Conservation (phyloP, 495 filamentous ascomycete genomes). For the Darksidea phi region DNA sequence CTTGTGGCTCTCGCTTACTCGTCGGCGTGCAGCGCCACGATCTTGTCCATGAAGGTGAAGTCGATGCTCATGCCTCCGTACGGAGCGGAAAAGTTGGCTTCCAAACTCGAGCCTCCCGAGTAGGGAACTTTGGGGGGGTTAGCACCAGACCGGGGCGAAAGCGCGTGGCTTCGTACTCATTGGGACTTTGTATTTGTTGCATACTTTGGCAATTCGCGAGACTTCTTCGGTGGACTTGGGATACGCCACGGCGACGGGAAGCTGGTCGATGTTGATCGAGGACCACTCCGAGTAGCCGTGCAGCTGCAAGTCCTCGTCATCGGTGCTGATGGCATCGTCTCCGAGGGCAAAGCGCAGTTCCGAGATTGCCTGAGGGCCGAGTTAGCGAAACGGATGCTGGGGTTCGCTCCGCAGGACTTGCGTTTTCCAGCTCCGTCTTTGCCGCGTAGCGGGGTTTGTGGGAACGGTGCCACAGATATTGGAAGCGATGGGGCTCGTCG, state of each 20-base stretch:
- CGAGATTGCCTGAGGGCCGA: slow-evolving; percentile 40
- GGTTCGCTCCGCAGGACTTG: neutral
- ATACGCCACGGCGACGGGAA: slow-evolving; percentile 80
- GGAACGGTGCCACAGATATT: slow-evolving; percentile 19
- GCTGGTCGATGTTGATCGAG: slow-evolving; percentile 70
- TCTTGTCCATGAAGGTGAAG: slow-evolving; percentile 81
- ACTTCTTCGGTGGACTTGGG: slow-evolving; percentile 79
- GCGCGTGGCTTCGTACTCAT: slow-evolving; percentile 51
- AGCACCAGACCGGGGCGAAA: slow-evolving; percentile 13
- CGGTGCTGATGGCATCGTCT: slow-evolving; percentile 75
- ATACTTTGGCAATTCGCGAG: slow-evolving; percentile 73
- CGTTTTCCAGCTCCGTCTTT: slow-evolving; percentile 43
- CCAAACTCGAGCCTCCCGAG: slow-evolving; percentile 82
- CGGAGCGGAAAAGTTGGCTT: slow-evolving; percentile 84
- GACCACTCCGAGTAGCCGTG: slow-evolving; percentile 94
- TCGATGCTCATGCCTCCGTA: slow-evolving; percentile 86
- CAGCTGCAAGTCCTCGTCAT: slow-evolving; percentile 73
- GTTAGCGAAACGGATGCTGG: slow-evolving; percentile 9
- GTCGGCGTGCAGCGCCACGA: slow-evolving; percentile 72
- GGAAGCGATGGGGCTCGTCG: slow-evolving; percentile 20
- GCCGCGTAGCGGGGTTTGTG: slow-evolving; percentile 37
- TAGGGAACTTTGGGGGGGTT: slow-evolving; percentile 57
- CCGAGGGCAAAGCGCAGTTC: slow-evolving; percentile 49
- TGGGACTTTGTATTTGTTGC: slow-evolving; percentile 77
- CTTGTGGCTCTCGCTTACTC: slow-evolving; percentile 48